A percentile compares a stretch with the other conserved stretches of the same genome.
Evolutionary conservation across 1,284 basidiomycete species (phyloP).

Genomic region (Cutaneotrichosporon sp.): DNA sequence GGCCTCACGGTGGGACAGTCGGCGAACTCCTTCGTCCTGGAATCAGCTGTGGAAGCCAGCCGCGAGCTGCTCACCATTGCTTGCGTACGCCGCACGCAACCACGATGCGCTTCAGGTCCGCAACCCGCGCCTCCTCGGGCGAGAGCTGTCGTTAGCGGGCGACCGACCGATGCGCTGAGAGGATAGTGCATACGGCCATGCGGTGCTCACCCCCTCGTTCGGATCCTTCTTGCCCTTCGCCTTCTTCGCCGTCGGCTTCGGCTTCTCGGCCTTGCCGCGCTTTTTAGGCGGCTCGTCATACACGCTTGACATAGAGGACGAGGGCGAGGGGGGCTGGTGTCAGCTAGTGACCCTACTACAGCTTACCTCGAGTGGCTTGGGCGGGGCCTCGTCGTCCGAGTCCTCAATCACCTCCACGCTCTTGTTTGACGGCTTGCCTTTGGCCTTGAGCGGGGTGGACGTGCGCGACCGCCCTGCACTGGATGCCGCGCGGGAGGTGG

Average conservation of each 20-base stretch:
- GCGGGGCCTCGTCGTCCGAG: neutral
- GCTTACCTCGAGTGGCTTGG: no score
- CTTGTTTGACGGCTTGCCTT: neutral
- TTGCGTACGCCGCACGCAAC: conserved; percentile 78
- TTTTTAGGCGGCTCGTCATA: conserved; percentile 19
- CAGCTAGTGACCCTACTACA: no score
- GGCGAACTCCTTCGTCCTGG: conserved; percentile 65
- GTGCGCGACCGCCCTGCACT: neutral
- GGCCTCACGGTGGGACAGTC: conserved; percentile 57
- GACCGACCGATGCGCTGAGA: no score
- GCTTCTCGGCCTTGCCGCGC: conserved; percentile 9
- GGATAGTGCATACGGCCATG: no score
- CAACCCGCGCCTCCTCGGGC: conserved; percentile 42
- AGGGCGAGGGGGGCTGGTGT: conserved; percentile 11
- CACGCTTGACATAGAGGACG: conserved; percentile 22
- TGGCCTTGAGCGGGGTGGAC: neutral
- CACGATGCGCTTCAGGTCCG: conserved; percentile 58
- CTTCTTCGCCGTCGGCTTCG: conserved; percentile 15
- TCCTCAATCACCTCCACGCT: conserved; percentile 6
- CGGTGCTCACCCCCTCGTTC: conserved; percentile 34
- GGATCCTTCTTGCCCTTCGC: conserved; percentile 34
- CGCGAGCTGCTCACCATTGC: conserved; percentile 61
- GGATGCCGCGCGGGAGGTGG: no score
- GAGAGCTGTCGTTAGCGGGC: conserved; percentile 32
- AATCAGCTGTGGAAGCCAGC: neutral